Conservation (phyloP, 2,329 filamentous ascomycete genomes). For the Aspergillus floridensis region DNA sequence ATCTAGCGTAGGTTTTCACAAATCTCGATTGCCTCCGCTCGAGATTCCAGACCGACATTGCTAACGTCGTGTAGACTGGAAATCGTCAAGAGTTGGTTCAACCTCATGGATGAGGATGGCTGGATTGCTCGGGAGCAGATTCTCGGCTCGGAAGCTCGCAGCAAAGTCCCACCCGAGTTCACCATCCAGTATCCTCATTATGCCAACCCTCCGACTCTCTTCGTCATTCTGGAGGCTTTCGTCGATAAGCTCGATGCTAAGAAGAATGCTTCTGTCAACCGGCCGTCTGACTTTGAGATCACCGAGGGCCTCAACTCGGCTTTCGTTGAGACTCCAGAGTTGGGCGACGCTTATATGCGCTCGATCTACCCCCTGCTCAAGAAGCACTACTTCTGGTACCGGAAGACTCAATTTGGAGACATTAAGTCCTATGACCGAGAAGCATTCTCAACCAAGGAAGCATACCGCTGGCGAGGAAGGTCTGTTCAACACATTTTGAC, state of each 20-base stretch:
- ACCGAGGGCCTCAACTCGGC: constrained; percentile 58
- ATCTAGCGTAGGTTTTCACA: constrained; percentile 60
- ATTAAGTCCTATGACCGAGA: constrained; percentile 87
- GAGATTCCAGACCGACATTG: not conserved
- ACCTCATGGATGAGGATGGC: constrained; percentile 90
- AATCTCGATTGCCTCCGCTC: not conserved
- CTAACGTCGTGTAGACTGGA: constrained; percentile 54
- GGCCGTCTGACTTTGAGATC: constrained; percentile 20
- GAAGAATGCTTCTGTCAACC: constrained; percentile 27
- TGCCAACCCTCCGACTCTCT: constrained; percentile 92
- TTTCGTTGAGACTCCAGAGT: constrained; percentile 65
- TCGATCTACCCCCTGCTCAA: constrained; percentile 82
- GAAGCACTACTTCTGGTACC: constrained; percentile 92
- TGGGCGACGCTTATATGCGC: constrained; percentile 68
- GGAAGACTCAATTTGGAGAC: constrained; percentile 83
- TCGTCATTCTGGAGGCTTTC: constrained; percentile 81
- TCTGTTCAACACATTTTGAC: constrained; percentile 84
- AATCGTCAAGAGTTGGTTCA: constrained; percentile 93
- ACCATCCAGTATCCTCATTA: constrained; percentile 96
- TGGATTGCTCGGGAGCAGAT: constrained; percentile 98
- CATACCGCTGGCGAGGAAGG: constrained; percentile 90
- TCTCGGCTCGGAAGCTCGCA: constrained; percentile 83
- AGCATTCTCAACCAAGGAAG: constrained; percentile 85
- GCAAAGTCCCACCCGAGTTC: constrained; percentile 91
- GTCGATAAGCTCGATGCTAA: constrained; percentile 69